Base-by-base conservation (phyloP, 768 basidiomycete species). In the Mycena metata region DNA sequence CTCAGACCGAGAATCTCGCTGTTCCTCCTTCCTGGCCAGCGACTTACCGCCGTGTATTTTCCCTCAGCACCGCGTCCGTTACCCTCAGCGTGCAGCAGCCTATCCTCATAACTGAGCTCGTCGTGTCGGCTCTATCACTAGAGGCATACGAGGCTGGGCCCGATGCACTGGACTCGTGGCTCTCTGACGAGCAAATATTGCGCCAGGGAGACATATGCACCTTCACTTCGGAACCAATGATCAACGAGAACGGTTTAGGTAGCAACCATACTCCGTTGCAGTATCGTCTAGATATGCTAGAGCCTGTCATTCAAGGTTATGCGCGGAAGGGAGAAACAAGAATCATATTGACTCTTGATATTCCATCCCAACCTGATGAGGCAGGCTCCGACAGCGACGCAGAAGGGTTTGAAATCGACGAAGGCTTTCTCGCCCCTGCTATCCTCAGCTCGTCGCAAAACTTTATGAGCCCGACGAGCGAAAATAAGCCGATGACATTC, bases 241-340 rank as follows among this genome's bases (percentile, higher is more conserved):
- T 70, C 33, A 63, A 75, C 70, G 66, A 57, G 50, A 60, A 67
- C 33, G 43, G 66, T 54, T 50, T 72, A 35, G 39, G 69, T 17
- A 49, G 50, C 3, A 61, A 72, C 35, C 65, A 75, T 19, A 57
- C 70, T 50, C 61, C 71, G 12, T 79, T 83, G 42, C 73, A 74
- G 41, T 91, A 86, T 67, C 82, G 80, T 49, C 76, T 93, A 30
- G 85, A 88, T 59, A 84, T 93, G 82, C 71, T 88, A 5, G 86
- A 91, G 66, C 94, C 95, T 12, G 89, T 91, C 24, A 79, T 84
- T n/a, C 94, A 96, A 80, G 95, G 95, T 35, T 79, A 83, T 69
- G 82, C 85, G 16, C 75, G 81, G 41, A 77, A 77, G 35, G 83
- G 83, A 15, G 61, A 70, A 21, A 94, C 94, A 0, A 83, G 79